phyloP scores from a whole-genome alignment of 192 early-diverging fungal species.

The Dimargaris cristalligena region DNA sequence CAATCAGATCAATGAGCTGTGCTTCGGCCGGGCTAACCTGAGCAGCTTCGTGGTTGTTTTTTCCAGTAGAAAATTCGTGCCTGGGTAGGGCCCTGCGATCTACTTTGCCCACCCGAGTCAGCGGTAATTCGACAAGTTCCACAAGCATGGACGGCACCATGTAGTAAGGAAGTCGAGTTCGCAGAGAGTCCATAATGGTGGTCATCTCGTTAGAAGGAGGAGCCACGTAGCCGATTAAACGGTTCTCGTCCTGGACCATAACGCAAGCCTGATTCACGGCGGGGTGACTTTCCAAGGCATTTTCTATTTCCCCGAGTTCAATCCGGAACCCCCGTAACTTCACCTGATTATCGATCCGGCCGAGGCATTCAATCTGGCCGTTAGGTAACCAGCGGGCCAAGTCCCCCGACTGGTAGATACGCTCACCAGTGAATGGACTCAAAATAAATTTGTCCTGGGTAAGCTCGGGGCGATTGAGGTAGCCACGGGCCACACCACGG shows the following conservation, averaged over 20 bases:
- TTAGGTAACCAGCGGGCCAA: conserved; percentile 15
- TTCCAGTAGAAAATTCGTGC: not conserved
- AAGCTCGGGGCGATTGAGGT: conserved; percentile 20
- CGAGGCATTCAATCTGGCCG: conserved; percentile 17
- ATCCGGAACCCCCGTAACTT: conserved; percentile 22
- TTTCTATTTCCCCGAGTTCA: conserved; percentile 18
- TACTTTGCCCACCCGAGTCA: not conserved
- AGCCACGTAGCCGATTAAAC: conserved; percentile 11
- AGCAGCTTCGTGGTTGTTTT: not conserved
- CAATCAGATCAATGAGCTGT: not conserved
- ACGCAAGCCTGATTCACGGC: conserved; percentile 15
- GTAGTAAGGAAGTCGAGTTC: not conserved
- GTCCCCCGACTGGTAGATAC: conserved; percentile 21
- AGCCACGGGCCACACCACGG: conserved; percentile 18
- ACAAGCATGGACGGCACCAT: not conserved
- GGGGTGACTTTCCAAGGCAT: conserved; percentile 10
- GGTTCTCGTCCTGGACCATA: not conserved
- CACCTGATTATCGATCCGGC: conserved; percentile 20
- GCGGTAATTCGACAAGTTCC: not conserved
- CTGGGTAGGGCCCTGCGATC: not conserved
- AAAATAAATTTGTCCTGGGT: conserved; percentile 17
- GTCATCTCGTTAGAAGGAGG: not conserved
- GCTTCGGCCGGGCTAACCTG: not conserved
- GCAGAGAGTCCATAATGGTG: not conserved
- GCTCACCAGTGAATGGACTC: conserved; percentile 14